These are phyloP conservation scores for Pulveroboletus sp. DNA, from an alignment of 768 basidiomycete genomes.

Conservation along the genomic window DNA sequence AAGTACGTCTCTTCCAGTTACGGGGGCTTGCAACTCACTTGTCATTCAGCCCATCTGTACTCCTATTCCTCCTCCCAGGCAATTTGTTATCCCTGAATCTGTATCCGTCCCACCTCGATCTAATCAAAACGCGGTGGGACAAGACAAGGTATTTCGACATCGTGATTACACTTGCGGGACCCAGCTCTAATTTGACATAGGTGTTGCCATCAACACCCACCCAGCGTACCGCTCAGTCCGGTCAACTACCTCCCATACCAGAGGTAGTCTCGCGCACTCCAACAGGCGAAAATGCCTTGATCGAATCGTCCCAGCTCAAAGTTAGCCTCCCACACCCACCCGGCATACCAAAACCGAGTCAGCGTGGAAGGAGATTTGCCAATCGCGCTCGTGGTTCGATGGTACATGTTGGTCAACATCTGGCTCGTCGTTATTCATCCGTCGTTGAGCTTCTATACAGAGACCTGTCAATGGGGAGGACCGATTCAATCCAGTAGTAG, in stretches of 20 bases:
- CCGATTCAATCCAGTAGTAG: background rate
- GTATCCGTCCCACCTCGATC: background rate
- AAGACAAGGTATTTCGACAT: slow-evolving; percentile 3
- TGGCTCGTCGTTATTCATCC: background rate
- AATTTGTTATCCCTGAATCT: background rate
- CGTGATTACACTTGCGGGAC: background rate
- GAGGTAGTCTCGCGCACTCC: slow-evolving; percentile 1
- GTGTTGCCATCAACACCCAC: slow-evolving; percentile 1
- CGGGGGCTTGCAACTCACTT: background rate
- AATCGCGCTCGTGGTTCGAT: background rate
- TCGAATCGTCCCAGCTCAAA: background rate
- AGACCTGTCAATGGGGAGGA: background rate
- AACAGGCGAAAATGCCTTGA: background rate
- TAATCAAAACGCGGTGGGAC: background rate
- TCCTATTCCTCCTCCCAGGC: background rate
- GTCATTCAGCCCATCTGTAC: background rate
- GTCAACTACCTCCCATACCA: background rate
- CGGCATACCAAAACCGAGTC: slow-evolving; percentile 1
- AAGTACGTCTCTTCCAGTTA: slow-evolving; percentile 1
- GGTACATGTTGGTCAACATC: slow-evolving; percentile 3
- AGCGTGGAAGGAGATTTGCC: background rate
- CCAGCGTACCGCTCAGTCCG: background rate
- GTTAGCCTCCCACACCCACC: slow-evolving; percentile 11
- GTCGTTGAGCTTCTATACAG: slow-evolving; percentile 2
- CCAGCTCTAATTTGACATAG: slow-evolving; percentile 4